Percentiles rank a stretch among this genome's conserved stretches.
phyloP scores from a whole-genome alignment of 306 rosid species.

The Prunus mume region DNA sequence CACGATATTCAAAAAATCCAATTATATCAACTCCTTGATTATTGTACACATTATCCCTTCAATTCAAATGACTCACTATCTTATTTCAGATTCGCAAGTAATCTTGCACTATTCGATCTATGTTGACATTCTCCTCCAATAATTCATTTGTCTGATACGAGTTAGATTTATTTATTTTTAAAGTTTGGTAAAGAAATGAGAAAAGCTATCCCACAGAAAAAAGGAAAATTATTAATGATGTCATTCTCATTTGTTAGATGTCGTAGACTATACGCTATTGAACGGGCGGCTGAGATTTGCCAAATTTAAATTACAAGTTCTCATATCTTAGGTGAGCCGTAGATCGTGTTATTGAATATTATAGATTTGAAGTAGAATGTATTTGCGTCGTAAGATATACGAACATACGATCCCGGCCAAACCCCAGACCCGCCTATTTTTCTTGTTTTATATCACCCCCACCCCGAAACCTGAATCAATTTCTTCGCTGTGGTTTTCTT shows the following conservation, averaged over 20 bases:
- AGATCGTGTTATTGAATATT: not conserved
- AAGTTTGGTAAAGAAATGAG: too few species aligned
- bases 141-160: too few species aligned
- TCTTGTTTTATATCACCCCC: not conserved
- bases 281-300: not conserved
- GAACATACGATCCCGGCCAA: not conserved
- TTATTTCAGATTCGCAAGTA: too few species aligned
- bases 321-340: not conserved
- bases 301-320: not conserved
- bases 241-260: not conserved
- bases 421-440: constrained; percentile 4
- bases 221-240: not conserved
- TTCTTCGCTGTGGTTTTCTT: constrained; percentile 10
- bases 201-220: not conserved
- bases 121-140: too few species aligned
- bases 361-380: not conserved
- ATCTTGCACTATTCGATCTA: too few species aligned
- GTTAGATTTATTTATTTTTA: too few species aligned
- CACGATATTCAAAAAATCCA: not conserved
- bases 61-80: too few species aligned
- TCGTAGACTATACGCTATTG: not conserved
- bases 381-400: constrained; percentile 6
- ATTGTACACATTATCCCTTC: too few species aligned
- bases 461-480: not conserved
- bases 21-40: too few species aligned